Evolutionary conservation across 129 eudicot species (phyloP), one percentile per base, ranked within the genome.

Genomic region (Pittosporum tobira): DNA sequence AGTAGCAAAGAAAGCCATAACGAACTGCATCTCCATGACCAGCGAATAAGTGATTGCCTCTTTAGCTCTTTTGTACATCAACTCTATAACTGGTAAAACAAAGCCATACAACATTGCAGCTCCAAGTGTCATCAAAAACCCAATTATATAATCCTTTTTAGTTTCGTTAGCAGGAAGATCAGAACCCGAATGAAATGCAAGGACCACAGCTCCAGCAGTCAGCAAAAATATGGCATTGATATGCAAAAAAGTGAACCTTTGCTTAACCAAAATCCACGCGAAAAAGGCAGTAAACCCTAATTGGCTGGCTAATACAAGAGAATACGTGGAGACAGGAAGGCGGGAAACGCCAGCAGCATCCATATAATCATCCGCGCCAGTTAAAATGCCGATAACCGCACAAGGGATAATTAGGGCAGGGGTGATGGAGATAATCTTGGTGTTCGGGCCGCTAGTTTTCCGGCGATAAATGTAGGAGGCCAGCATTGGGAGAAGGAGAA

Each of bases 291-390:
- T 55, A 38, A 55, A 55, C 24, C 45, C 61, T 14, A 55, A 20
- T 20, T 55, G 61, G 45, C 61, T 55, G 6, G 61, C 45, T 31
- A 55, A 23, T 18, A 55, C 61, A 31, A 55, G 61, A 30, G 61
- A 55, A 55, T 55, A 55, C 19, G 61, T 55, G 14, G 61, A 55
- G 15, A 55, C 61, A 19, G 61, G 61, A 55, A 55, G 61, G 18
- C 25, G 24, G 20, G 24, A 55, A 55, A 55, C 61, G 20, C 44
- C 61, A n/a, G 61, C 61, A 55, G 44, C 16, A 15, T 55, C 61
- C 61, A 55, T 55, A 21, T 55, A 55, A 31, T 55, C 61, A 55
- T 55, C 61, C 20, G 43, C 61, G 31, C 61, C 61, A 4, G 45
- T 55, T 15, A 55, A 26, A 55, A 55, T 7, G 14, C 61, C 61